Conservation (phyloP, 495 filamentous ascomycete species). For the Aspergillus cavernicola region DNA sequence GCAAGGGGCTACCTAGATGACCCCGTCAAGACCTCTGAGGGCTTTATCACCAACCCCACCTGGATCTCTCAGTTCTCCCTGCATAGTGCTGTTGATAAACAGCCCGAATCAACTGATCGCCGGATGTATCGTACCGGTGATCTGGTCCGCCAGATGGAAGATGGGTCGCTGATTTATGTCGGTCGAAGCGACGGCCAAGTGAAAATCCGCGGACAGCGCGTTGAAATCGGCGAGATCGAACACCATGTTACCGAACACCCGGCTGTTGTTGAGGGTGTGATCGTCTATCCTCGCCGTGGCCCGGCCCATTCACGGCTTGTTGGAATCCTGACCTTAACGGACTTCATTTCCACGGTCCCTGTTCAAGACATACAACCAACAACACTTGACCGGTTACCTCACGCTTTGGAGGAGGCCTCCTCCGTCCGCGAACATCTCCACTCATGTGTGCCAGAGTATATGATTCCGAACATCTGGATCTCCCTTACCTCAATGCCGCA, state of each 20-base stretch:
- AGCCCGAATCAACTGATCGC: background rate
- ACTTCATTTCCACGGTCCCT: background rate
- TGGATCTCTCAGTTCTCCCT: background rate
- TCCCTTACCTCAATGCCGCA: slow-evolving; percentile 26
- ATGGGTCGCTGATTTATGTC: slow-evolving; percentile 47
- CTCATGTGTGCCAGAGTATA: slow-evolving; percentile 15
- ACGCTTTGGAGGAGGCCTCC: background rate
- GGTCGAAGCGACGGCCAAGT: slow-evolving; percentile 54
- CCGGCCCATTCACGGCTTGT: slow-evolving; percentile 6
- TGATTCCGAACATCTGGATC: slow-evolving; percentile 24
- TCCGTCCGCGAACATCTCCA: slow-evolving; percentile 3
- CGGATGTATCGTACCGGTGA: slow-evolving; percentile 60
- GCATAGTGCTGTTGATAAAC: background rate
- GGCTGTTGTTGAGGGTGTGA: slow-evolving; percentile 8
- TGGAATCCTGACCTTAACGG: slow-evolving; percentile 6
- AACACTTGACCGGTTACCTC: background rate
- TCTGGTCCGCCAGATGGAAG: slow-evolving; percentile 43
- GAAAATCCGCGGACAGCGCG: slow-evolving; percentile 42
- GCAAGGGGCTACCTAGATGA: slow-evolving; percentile 48
- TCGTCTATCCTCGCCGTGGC: slow-evolving; percentile 9
- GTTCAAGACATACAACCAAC: slow-evolving; percentile 2
- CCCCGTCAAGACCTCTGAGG: slow-evolving; percentile 36
- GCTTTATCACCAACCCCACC: slow-evolving; percentile 39
- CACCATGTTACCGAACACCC: slow-evolving; percentile 20
- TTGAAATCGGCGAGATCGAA: slow-evolving; percentile 43